These are phyloP conservation scores for Heterococcus sp. DNA, from an alignment of 108 stramenopile species.

Conservation along the genomic window DNA sequence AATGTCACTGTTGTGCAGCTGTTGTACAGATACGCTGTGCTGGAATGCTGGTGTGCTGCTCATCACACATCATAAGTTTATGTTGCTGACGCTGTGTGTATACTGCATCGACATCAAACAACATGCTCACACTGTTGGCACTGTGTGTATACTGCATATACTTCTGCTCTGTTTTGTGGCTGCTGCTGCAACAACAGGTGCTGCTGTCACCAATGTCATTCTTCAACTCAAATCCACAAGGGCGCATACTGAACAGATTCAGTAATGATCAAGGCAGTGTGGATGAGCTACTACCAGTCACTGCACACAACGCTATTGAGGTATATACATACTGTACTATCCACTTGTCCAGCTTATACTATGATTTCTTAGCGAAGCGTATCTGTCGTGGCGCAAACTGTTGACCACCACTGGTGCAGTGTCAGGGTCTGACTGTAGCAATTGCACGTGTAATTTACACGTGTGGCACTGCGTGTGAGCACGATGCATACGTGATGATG, in stretches of 20 bases:
- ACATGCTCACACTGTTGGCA: background rate
- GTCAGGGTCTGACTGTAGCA: too few relatives aligned
- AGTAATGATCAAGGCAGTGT: constrained; percentile 22
- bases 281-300: constrained; percentile 26
- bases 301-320: constrained; percentile 15
- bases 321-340: background rate
- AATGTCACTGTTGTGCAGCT: too few relatives aligned
- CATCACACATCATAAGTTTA: too few relatives aligned
- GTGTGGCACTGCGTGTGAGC: too few relatives aligned
- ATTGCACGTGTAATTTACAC: too few relatives aligned
- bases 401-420: too few relatives aligned
- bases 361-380: too few relatives aligned
- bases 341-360: too few relatives aligned
- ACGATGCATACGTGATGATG: too few relatives aligned
- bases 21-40: too few relatives aligned
- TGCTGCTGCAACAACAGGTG: background rate
- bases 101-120: background rate
- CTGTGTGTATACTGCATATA: background rate
- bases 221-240: constrained; percentile 33
- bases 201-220: constrained; percentile 9
- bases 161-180: background rate
- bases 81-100: background rate
- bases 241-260: constrained; percentile 38
- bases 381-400: too few relatives aligned
- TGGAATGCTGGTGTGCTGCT: too few relatives aligned